phyloP scores from a whole-genome alignment of 2,329 filamentous ascomycete genomes.

The Calycina marina region DNA sequence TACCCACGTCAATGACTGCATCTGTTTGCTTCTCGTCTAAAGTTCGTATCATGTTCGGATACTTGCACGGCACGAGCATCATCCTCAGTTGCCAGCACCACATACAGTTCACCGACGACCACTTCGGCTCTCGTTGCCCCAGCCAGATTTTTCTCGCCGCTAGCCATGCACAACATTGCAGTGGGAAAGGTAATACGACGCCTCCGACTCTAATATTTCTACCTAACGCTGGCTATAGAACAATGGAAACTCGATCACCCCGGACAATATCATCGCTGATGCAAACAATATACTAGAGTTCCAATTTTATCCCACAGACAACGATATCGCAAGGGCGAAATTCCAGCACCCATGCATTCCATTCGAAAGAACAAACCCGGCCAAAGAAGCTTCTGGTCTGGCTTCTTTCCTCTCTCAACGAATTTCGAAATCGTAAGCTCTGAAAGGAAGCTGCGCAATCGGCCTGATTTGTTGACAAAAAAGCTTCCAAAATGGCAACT shows the following conservation, averaged over 20 bases:
- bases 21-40: no score
- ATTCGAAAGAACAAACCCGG: conserved; percentile 35
- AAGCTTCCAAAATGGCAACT: conserved; percentile 27
- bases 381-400: conserved; percentile 39
- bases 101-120: no score
- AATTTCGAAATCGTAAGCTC: conserved; percentile 24
- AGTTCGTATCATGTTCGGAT: no score
- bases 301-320: conserved; percentile 46
- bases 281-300: not conserved
- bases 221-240: not conserved
- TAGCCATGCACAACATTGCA: no score
- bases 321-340: conserved; percentile 46
- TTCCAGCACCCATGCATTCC: conserved; percentile 46
- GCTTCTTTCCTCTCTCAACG: conserved; percentile 25
- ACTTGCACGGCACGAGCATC: no score
- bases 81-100: no score
- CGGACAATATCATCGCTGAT: not conserved
- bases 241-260: not conserved
- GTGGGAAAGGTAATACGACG: no score
- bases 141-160: no score
- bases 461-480: not conserved
- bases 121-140: no score
- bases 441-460: not conserved
- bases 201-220: not conserved
- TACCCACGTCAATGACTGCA: no score